These are phyloP conservation scores for Typha latifolia DNA, from an alignment of 176 grass and related monocot genomes.

Conservation along the genomic window DNA sequence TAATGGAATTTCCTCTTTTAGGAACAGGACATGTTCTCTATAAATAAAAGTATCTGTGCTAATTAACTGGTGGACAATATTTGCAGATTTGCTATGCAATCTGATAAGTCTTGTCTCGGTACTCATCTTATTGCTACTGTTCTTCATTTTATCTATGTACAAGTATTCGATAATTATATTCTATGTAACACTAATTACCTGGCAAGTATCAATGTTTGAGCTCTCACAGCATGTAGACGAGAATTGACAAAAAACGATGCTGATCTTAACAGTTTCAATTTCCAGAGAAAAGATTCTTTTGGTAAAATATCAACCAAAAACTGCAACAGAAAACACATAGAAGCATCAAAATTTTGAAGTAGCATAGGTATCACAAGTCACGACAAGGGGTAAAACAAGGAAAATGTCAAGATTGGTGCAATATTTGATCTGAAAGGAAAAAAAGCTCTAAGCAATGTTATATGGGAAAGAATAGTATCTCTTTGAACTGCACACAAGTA, in stretches of 20 bases:
- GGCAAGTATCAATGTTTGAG: constrained; percentile 63
- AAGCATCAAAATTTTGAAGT: background rate
- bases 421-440: background rate
- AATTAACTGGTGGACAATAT: too few species aligned
- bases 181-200: constrained; percentile 36
- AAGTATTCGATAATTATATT: background rate
- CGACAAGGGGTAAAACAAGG: background rate
- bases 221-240: constrained; percentile 67
- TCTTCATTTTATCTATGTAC: background rate
- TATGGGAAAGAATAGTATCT: background rate
- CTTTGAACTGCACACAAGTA: background rate
- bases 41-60: too few species aligned
- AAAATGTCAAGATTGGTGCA: background rate
- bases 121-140: too few species aligned
- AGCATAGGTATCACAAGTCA: constrained; percentile 10
- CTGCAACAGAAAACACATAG: constrained; percentile 24
- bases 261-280: constrained; percentile 65
- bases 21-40: too few species aligned
- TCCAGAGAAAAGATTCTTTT: constrained; percentile 61
- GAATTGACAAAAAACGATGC: constrained; percentile 69
- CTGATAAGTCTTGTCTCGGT: too few species aligned
- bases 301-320: constrained; percentile 56
- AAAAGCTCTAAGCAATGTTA: too few species aligned
- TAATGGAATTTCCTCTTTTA: too few species aligned
- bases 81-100: too few species aligned